Base-by-base conservation (phyloP, 257 asterid genomes). In the Thymus mandschuricus region DNA sequence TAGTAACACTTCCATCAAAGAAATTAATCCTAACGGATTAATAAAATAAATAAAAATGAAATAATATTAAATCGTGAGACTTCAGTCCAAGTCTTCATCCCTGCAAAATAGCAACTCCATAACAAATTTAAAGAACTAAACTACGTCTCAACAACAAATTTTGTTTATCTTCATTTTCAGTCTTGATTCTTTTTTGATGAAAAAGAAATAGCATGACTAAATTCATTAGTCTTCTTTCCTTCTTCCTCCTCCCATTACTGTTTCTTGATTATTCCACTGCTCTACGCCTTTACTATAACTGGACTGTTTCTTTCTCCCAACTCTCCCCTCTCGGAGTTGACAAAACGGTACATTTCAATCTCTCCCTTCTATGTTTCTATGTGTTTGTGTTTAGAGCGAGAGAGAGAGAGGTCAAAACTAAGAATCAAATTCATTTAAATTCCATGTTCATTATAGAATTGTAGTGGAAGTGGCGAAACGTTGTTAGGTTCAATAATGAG, bases 211-310 rank as follows among this genome's bases (percentile, higher is more conserved):
- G 21, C 21, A 21, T 38, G 54, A 10, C 15, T 10, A 57, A 21
- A 3, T 60, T 6, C 60, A 27, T 40, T 70, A 60, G 35, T 41
- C 12, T 72, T 68, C 46, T 64, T 27, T 21, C n/a, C 51, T 21
- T 72, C 10, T 59, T 31, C 27, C 2, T 67, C 6, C 2, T 67
- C 6, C 51, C 75, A 10, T 64, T 68, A 6, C n/a, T 64, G 41
- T 51, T 75, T 34, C 40, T 45, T 0, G 41, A 38, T 38, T 38
- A 38, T 38, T 38, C 41, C 6, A 5, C 8, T 38, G 41, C 41
- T 0, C 0, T 0, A 38, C 7, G 6, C 1, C 7, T 38, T 38
- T 38, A 38, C 41, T 38, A 4, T 38, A 38, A 38, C 7, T 38
- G 41, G 41, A 5, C 41, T 1, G 8, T 38, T 7, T 38, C 41